A percentile compares a stretch with the other conserved stretches of the same genome.
Conservation (phyloP, 805 yeast genomes). For the Lipomyces lipofer region DNA sequence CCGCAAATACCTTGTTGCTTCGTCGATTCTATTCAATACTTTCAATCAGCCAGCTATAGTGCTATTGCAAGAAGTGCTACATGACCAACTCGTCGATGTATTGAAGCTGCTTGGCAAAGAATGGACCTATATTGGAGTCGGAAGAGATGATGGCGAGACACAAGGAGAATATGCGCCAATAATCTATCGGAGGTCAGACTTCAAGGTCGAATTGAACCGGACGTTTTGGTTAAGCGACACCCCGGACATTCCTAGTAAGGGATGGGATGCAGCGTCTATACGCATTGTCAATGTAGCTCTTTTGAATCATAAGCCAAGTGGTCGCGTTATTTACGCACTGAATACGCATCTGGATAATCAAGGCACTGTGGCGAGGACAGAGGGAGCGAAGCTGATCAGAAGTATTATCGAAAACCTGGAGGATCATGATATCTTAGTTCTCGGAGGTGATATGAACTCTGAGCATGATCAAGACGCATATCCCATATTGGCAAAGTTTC, state of each 20-base stretch:
- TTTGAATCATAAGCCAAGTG: slow-evolving; percentile 36
- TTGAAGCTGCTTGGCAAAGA: slow-evolving; percentile 39
- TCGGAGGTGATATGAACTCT: slow-evolving; percentile 63
- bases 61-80: slow-evolving; percentile 51
- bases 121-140: slow-evolving; percentile 53
- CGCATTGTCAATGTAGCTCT: slow-evolving; percentile 45
- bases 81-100: slow-evolving; percentile 50
- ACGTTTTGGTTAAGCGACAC: slow-evolving; percentile 57
- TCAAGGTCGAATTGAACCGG: slow-evolving; percentile 45
- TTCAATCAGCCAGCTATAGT: slow-evolving; percentile 45
- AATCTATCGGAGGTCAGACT: slow-evolving; percentile 43
- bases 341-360: slow-evolving; percentile 56
- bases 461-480: slow-evolving; percentile 47
- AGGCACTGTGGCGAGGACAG: slow-evolving; percentile 48
- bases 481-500: slow-evolving; percentile 43
- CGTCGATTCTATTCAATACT: slow-evolving; percentile 45
- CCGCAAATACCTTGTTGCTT: slow-evolving; percentile 44
- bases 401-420: slow-evolving; percentile 37
- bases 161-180: slow-evolving; percentile 57
- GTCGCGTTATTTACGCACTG: slow-evolving; percentile 39
- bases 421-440: slow-evolving; percentile 43
- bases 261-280: slow-evolving; percentile 51
- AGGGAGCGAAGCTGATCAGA: slow-evolving; percentile 49
- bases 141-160: slow-evolving; percentile 54
- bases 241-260: slow-evolving; percentile 54